phyloP scores from a whole-genome alignment of 495 filamentous ascomycete genomes.

The Cryomyces minteri region DNA sequence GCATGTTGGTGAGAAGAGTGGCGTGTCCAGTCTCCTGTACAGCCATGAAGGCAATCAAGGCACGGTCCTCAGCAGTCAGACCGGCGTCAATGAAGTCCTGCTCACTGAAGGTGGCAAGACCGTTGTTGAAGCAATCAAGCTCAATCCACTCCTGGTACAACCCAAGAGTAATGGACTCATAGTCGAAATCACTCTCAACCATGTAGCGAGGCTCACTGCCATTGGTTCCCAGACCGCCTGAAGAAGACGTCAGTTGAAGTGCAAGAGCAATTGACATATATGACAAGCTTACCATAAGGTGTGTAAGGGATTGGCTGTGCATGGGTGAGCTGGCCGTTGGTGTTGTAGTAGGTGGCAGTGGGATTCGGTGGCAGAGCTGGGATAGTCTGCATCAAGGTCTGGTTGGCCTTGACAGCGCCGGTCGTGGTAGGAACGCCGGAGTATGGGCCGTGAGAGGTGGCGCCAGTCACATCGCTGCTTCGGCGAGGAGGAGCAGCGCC shows the following conservation, averaged over 20 bases:
- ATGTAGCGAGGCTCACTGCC: slow-evolving; percentile 52
- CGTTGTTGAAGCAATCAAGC: slow-evolving; percentile 72
- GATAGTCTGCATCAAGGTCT: slow-evolving; percentile 11
- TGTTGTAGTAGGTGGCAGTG: slow-evolving; percentile 37
- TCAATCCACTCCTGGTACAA: slow-evolving; percentile 85
- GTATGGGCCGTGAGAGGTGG: slow-evolving; percentile 21
- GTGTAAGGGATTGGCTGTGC: slow-evolving; percentile 53
- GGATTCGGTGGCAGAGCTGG: slow-evolving; percentile 18
- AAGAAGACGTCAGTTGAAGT: no score
- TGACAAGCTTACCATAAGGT: no score
- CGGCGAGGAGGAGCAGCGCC: slow-evolving; percentile 1
- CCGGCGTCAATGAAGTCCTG: slow-evolving; percentile 54
- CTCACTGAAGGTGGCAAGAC: slow-evolving; percentile 47
- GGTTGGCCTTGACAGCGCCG: slow-evolving; percentile 13
- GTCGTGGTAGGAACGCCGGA: slow-evolving; percentile 19
- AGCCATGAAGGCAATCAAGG: slow-evolving; percentile 68
- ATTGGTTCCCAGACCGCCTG: slow-evolving; percentile 71
- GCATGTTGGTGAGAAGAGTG: slow-evolving; percentile 62
- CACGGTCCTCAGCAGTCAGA: slow-evolving; percentile 46
- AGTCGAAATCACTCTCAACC: slow-evolving; percentile 20
- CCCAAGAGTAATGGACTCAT: slow-evolving; percentile 17
- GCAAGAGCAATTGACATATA: no score
- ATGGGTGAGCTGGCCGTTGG: slow-evolving; percentile 44
- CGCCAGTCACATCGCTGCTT: no score
- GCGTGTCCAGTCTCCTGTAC: slow-evolving; percentile 72